Conservation (phyloP, 2,329 filamentous ascomycete species). For the Colletotrichum neosansevieriae region DNA sequence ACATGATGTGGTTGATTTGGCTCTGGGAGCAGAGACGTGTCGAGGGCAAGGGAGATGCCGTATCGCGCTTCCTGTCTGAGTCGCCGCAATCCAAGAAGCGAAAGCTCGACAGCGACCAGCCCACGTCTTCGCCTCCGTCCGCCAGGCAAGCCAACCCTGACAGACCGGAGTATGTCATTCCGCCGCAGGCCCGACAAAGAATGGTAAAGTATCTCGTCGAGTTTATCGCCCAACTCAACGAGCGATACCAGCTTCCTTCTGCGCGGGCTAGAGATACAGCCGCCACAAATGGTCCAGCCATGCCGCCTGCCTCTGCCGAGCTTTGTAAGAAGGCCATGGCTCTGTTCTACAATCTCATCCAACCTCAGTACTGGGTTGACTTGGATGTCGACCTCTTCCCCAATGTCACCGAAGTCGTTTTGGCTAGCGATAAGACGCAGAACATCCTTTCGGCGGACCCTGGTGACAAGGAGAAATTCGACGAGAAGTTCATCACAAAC, state of each 20-base stretch:
- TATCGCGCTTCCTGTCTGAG: constrained; percentile 63
- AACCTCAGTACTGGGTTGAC: constrained; percentile 90
- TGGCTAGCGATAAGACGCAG: constrained; percentile 83
- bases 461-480: constrained; percentile 76
- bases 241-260: constrained; percentile 83
- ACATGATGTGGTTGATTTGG: constrained; percentile 91
- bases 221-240: constrained; percentile 91
- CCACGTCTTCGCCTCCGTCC: constrained; percentile 66
- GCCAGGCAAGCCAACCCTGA: constrained; percentile 62
- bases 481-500: constrained; percentile 85
- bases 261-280: constrained; percentile 71
- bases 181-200: constrained; percentile 75
- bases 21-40: constrained; percentile 91
- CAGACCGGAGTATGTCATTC: constrained; percentile 75
- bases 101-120: constrained; percentile 75
- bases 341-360: constrained; percentile 85
- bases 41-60: constrained; percentile 64
- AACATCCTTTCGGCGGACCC: constrained; percentile 70
- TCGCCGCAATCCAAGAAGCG: constrained; percentile 83
- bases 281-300: constrained; percentile 57
- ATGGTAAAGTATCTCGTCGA: constrained; percentile 96
- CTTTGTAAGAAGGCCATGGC: constrained; percentile 87
- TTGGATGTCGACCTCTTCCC: constrained; percentile 91
- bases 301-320: constrained; percentile 73
- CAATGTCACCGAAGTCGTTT: constrained; percentile 87